Conservation (phyloP, 1,139 yeast species). For the Yamadazyma songkhlaensis region DNA sequence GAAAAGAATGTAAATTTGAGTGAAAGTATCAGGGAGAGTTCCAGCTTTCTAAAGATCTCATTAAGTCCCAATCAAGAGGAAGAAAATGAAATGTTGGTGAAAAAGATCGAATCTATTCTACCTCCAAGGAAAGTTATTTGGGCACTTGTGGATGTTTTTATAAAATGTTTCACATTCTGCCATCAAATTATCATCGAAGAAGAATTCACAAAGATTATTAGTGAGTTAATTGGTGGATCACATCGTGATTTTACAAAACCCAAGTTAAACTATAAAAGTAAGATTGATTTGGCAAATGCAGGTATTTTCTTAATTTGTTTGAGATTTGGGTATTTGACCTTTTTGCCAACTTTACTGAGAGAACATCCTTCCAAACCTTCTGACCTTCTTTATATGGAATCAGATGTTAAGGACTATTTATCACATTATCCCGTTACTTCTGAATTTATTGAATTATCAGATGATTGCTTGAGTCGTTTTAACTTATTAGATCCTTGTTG, state of each 20-base stretch:
- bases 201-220: slow-evolving; percentile 18
- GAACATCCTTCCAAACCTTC: too few relatives aligned
- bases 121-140: slow-evolving; percentile 45
- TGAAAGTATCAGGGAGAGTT: slow-evolving; percentile 2
- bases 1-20: background rate
- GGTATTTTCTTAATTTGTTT: slow-evolving; percentile 27
- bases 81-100: slow-evolving; percentile 13
- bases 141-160: slow-evolving; percentile 44
- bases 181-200: slow-evolving; percentile 47
- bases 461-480: slow-evolving; percentile 36
- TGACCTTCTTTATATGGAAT: slow-evolving; percentile 9
- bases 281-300: slow-evolving; percentile 28
- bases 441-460: slow-evolving; percentile 28
- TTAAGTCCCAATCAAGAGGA: background rate
- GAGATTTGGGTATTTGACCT: slow-evolving; percentile 27
- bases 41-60: slow-evolving; percentile 2
- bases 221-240: slow-evolving; percentile 23
- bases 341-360: slow-evolving; percentile 17
- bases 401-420: slow-evolving; percentile 8
- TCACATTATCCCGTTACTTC: slow-evolving; percentile 16
- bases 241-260: slow-evolving; percentile 12
- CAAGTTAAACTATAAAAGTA: slow-evolving; percentile 17
- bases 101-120: slow-evolving; percentile 37
- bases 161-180: slow-evolving; percentile 40
- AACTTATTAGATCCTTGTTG: slow-evolving; percentile 34